Base-by-base conservation (phyloP, 805 yeast species). In the Ascoidea rubescens region DNA sequence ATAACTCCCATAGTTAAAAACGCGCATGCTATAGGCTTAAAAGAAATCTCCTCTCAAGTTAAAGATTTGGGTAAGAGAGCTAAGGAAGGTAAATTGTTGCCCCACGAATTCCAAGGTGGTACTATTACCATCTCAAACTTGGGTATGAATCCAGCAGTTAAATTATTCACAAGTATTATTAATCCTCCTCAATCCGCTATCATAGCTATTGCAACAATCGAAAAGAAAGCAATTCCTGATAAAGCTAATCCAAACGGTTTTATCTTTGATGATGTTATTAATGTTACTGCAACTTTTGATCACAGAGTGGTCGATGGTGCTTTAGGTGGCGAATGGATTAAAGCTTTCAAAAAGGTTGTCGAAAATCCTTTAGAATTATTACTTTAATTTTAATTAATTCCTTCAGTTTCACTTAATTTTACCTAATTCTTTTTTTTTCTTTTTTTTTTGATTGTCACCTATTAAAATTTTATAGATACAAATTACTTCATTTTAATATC, bases 81-180 rank as follows among this genome's bases (percentile, higher is more conserved):
- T 56, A 89, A 91, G 71, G 88, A 77, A 55, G 89, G 88, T 72
- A 93, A 91, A 76, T 82, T 93, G 68, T 66, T 72, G 59, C 99
- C 99, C 57, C 95, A 88, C 70, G 99, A 93, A 74, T 93, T 86
- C 83, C 96, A 88, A 78, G 99, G 99, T 63, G 99, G 99, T 66
- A 90, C 99, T 61, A 87, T 93, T 70, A 89, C 97, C 68, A 91
- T 93, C 65, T 93, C 98, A 59, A 93, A 93, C 84, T 76, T 93
- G 77, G 99, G 99, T 67, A 93, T 93, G 99, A 93, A 93, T 81
- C 79, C 73, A 54, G 98, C 99, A 52, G 97, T 91, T 48, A 76
- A 81, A 58, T 64, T 84, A 67, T 93, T 93, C 81, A 91, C 99
- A 33, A 91, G 99, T 44, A 93, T 93, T 71, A 83, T 93, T 69